Evolutionary conservation across 2,329 filamentous ascomycete genomes (phyloP), one percentile per base, ranked within the genome.

Genomic region (Aspergillus sp.): DNA sequence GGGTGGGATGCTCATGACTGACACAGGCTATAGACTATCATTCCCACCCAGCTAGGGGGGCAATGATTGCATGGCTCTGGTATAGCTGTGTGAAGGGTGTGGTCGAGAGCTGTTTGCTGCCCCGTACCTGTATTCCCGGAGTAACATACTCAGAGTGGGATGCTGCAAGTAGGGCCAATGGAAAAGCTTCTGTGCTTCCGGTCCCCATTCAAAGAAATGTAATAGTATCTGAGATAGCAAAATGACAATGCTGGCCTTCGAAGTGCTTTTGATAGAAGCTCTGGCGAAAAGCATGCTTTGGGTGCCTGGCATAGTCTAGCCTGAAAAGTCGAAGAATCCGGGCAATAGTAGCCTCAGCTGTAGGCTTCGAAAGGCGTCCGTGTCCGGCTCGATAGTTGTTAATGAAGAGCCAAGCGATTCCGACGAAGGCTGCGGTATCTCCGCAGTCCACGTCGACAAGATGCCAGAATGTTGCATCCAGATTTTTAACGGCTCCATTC

Each of bases 401-500:
- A 23, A 19, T 23, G 41, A 49, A 25, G 15, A 17, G 47, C n/a
- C 47, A 50, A 30, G 21, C 17, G 17, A 13, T 21, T 43, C 12
- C 45, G 47, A 51, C 13, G 28, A 28, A 52, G 13, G 12, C 17
- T 19, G 55, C 32, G 21, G n/a, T 17, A 25, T 19, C 32, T 57
- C 13, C 10, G 30, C 47, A 23, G 41, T 19, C 17, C 13, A 52
- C 17, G 10, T 45, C 28, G 30, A 25, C 17, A 53, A 19, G 47
- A 1, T 41, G 51, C 45, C 50, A 38, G 30, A 23, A 36, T 5
- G 36, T 30, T 41, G 32, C 15, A 23, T 45, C 23, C 23, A 30
- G 32, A 32, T 39, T 32, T 19, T 9, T 19, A 19, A 17, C 17
- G 17, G 17, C 36, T 23, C 61, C 32, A 36, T 36, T 90, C 83